Percentiles rank a stretch among this genome's conserved stretches.
Conservation (phyloP, 306 rosid species). For the Lathyrus sativus region DNA sequence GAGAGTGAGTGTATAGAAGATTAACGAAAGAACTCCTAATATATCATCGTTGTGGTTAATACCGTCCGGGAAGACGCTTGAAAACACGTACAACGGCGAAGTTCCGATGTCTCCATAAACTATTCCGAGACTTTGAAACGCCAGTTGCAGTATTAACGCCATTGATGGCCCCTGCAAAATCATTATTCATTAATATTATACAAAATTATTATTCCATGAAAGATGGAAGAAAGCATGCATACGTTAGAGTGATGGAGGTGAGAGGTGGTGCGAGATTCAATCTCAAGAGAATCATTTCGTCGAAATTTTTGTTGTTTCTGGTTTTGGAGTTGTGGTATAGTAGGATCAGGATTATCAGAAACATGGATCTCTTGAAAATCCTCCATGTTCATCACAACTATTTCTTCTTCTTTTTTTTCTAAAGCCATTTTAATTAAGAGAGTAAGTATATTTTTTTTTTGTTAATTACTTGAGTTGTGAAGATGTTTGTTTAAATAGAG, state of each 20-base stretch:
- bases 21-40: conserved; percentile 62
- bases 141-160: conserved; percentile 47
- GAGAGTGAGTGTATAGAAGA: conserved; percentile 60
- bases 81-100: conserved; percentile 63
- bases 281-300: conserved; percentile 36
- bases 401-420: neutral
- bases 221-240: neutral
- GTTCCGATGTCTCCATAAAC: conserved; percentile 81
- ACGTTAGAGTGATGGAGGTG: conserved; percentile 17
- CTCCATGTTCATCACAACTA: conserved; percentile 2
- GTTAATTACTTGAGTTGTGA: neutral
- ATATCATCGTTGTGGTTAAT: conserved; percentile 57
- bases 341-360: neutral
- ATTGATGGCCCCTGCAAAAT: neutral
- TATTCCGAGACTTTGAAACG: conserved; percentile 74
- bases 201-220: too few species aligned
- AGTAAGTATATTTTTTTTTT: neutral
- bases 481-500: conserved; percentile 11
- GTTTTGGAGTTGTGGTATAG: neutral
- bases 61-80: conserved; percentile 49
- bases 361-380: neutral
- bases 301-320: neutral
- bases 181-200: too few species aligned
- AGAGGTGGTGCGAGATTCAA: conserved; percentile 30
- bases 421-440: conserved; percentile 5